phyloP scores from a whole-genome alignment of 257 asterid genomes.

The Galeopsis tetrahit region DNA sequence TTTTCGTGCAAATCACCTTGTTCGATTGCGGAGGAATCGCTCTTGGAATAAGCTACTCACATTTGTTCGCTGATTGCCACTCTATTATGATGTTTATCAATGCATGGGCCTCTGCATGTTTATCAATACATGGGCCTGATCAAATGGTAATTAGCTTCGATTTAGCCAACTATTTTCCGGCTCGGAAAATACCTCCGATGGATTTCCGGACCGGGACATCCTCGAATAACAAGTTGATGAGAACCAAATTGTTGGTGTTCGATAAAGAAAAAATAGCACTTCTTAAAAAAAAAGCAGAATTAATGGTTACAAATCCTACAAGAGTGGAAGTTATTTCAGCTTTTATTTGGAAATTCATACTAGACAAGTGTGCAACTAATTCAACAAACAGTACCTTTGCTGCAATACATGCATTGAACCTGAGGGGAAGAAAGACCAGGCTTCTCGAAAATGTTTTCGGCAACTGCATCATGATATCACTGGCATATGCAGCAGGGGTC shows the following conservation, averaged over 20 bases:
- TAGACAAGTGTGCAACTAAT: not conserved
- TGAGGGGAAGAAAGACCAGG: not conserved
- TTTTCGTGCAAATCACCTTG: slow-evolving; percentile 32
- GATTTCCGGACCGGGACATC: not conserved
- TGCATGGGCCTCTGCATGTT: not conserved
- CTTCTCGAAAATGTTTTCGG: not conserved
- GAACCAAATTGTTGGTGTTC: not conserved
- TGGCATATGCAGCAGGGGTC: not conserved
- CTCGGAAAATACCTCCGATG: slow-evolving; percentile 26
- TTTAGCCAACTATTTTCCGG: slow-evolving; percentile 17
- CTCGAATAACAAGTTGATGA: not conserved
- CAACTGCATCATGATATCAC: not conserved
- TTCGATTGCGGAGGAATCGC: slow-evolving; percentile 47
- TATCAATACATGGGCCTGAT: not conserved
- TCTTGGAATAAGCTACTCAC: slow-evolving; percentile 33
- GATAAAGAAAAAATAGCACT: slow-evolving; percentile 2
- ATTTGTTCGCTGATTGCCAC: not conserved
- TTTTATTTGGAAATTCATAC: slow-evolving; percentile 4
- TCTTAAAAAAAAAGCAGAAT: not conserved
- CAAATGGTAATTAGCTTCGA: not conserved
- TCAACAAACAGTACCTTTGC: too few relatives aligned
- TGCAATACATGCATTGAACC: not conserved
- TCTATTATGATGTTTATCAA: not conserved
- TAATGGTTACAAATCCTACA: slow-evolving; percentile 38
- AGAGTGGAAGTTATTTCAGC: slow-evolving; percentile 54